phyloP scores from a whole-genome alignment of 805 yeast species.

The Torulaspora quercuum region DNA sequence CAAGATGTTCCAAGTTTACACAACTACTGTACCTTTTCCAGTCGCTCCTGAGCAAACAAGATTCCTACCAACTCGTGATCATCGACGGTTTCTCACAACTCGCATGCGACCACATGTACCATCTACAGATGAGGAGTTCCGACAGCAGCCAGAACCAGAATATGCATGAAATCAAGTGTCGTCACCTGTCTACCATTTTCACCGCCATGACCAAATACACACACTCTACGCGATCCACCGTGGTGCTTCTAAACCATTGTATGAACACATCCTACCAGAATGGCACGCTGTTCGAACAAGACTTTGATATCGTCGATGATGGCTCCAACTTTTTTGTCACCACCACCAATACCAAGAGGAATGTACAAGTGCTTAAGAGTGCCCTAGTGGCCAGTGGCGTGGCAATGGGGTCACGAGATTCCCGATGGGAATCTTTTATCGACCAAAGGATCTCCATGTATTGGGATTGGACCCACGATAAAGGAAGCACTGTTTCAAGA shows the following conservation, averaged over 20 bases:
- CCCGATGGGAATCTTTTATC: constrained; percentile 33
- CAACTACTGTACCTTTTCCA: constrained; percentile 29
- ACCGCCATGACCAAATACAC: constrained; percentile 32
- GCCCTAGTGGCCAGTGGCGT: constrained; percentile 31
- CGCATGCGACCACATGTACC: constrained; percentile 24
- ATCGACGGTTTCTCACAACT: constrained; percentile 36
- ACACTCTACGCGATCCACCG: constrained; percentile 20
- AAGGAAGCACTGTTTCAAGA: neutral
- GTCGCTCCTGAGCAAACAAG: constrained; percentile 11
- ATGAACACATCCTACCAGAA: constrained; percentile 34
- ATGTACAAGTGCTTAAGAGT: constrained; percentile 32
- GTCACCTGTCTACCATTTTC: constrained; percentile 26
- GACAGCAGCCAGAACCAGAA: constrained; percentile 8
- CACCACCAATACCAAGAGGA: constrained; percentile 11
- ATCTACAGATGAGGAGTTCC: constrained; percentile 8
- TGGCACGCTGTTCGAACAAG: constrained; percentile 18
- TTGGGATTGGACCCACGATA: constrained; percentile 29
- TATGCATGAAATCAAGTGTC: constrained; percentile 32
- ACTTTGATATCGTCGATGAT: constrained; percentile 19
- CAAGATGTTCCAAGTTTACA: constrained; percentile 25
- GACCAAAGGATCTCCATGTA: constrained; percentile 29
- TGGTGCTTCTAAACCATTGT: constrained; percentile 31
- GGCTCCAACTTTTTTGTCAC: constrained; percentile 26
- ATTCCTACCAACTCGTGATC: constrained; percentile 23
- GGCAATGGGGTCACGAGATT: constrained; percentile 32